Percentiles rank a stretch among this genome's conserved stretches.
Evolutionary conservation across 73 alveolate species (phyloP).

Genomic region (Loxodes magnus): DNA sequence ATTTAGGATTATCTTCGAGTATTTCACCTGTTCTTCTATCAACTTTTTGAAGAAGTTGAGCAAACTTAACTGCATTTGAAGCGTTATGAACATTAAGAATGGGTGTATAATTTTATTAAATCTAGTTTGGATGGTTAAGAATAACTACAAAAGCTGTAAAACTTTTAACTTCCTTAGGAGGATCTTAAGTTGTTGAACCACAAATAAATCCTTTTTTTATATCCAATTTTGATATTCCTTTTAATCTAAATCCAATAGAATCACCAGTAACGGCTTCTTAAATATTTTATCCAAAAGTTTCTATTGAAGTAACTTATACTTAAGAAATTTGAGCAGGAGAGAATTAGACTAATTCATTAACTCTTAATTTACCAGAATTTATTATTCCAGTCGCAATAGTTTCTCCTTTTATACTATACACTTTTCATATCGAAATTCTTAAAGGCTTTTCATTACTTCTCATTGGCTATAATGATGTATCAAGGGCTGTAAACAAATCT

Average conservation of each 20-base stretch:
- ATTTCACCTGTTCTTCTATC: slow-evolving; percentile 10
- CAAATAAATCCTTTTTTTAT: slow-evolving; percentile 55
- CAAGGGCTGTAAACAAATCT: slow-evolving; percentile 75
- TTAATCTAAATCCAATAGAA: slow-evolving; percentile 78
- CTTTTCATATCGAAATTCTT: slow-evolving; percentile 86
- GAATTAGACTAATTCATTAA: slow-evolving; percentile 70
- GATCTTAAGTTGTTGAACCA: slow-evolving; percentile 36
- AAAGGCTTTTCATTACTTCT: slow-evolving; percentile 88
- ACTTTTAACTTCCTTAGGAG: not conserved
- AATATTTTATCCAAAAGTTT: slow-evolving; percentile 72
- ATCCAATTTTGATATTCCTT: slow-evolving; percentile 7
- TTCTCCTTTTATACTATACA: slow-evolving; percentile 86
- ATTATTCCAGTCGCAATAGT: slow-evolving; percentile 93
- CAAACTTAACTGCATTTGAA: slow-evolving; percentile 18
- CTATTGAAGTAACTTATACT: slow-evolving; percentile 74
- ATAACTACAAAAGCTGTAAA: slow-evolving; percentile 39
- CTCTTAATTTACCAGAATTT: slow-evolving; percentile 88
- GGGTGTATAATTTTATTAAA: slow-evolving; percentile 28
- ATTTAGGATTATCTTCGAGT: slow-evolving; percentile 25
- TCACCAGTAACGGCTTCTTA: slow-evolving; percentile 89
- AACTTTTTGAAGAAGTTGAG: not conserved
- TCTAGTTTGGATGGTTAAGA: slow-evolving; percentile 24
- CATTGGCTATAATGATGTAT: slow-evolving; percentile 73
- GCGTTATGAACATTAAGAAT: slow-evolving; percentile 27
- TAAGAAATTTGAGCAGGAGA: slow-evolving; percentile 66